Evolutionary conservation across 306 rosid species (phyloP).

Genomic region (Prunus mongolica): DNA sequence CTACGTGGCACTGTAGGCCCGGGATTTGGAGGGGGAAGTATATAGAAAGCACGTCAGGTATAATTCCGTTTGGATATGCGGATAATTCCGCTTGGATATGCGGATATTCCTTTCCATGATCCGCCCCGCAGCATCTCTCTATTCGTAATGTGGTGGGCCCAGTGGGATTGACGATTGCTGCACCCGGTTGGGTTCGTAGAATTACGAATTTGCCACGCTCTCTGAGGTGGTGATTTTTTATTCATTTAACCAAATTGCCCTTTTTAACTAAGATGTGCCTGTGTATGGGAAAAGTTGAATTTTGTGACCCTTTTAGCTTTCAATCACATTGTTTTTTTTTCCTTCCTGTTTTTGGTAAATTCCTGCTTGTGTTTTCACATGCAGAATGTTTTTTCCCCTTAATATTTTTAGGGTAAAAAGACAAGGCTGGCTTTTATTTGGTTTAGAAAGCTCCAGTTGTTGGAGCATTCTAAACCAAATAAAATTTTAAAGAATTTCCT

Average conservation of each 20-base stretch:
- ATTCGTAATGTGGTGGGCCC: background rate
- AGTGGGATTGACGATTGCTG: background rate
- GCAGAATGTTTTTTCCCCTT: too few species aligned
- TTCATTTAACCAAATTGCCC: conserved; percentile 39
- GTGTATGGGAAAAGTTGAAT: background rate
- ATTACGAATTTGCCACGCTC: background rate
- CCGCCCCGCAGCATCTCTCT: background rate
- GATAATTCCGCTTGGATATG: background rate
- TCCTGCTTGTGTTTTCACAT: too few species aligned
- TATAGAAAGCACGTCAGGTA: conserved; percentile 38
- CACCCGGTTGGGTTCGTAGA: background rate
- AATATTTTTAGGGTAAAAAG: too few species aligned
- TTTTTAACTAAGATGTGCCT: background rate
- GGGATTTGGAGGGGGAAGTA: background rate
- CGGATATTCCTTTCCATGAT: conserved; percentile 46
- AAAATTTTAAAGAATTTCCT: too few species aligned
- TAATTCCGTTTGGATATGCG: conserved; percentile 40
- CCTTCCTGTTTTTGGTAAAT: too few species aligned
- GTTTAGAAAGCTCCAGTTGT: too few species aligned
- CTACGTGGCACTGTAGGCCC: conserved; percentile 15
- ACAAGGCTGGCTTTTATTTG: too few species aligned
- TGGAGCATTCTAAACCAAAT: too few species aligned
- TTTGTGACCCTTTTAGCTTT: too few species aligned
- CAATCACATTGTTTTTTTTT: too few species aligned
- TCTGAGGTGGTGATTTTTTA: background rate